Conservation (phyloP, 768 basidiomycete species). For the Scleroderma bovista region DNA sequence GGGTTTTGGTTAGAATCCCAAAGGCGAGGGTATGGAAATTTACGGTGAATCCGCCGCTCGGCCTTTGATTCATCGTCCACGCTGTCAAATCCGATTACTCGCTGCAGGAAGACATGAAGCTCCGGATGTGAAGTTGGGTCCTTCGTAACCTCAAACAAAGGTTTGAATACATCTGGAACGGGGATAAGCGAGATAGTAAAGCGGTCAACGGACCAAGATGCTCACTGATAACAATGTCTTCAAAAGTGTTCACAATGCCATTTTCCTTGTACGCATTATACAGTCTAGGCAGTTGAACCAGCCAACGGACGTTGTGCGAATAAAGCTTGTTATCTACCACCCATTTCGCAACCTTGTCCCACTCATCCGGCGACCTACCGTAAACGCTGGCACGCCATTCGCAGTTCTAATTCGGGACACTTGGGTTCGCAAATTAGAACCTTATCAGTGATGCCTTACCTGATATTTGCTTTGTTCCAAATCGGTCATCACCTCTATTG, state of each 20-base stretch:
- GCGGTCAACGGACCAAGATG: slow-evolving; percentile 5
- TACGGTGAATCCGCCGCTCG: slow-evolving; percentile 86
- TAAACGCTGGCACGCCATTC: slow-evolving; percentile 99
- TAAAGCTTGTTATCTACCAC: slow-evolving; percentile 87
- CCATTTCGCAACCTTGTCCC: slow-evolving; percentile 99
- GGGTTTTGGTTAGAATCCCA: slow-evolving; percentile 92
- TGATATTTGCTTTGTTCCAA: slow-evolving; percentile 98
- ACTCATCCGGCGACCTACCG: slow-evolving; percentile 75
- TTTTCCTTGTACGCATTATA: slow-evolving; percentile 94
- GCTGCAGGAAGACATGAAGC: slow-evolving; percentile 90
- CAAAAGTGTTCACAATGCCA: slow-evolving; percentile 78
- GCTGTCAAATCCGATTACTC: slow-evolving; percentile 96
- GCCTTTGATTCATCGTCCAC: slow-evolving; percentile 97
- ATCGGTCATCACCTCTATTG: slow-evolving; percentile 92
- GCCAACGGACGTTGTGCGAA: slow-evolving; percentile 97
- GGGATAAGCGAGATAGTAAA: background rate
- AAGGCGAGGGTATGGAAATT: slow-evolving; percentile 85
- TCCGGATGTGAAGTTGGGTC: slow-evolving; percentile 89
- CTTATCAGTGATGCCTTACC: slow-evolving; percentile 34
- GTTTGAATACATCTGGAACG: slow-evolving; percentile 77
- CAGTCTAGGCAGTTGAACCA: slow-evolving; percentile 90
- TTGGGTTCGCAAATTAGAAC: background rate
- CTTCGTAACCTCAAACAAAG: slow-evolving; percentile 93
- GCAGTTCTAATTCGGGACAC: slow-evolving; percentile 54
- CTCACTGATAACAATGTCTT: slow-evolving; percentile 87